phyloP scores from a whole-genome alignment of 78 protist species.

The Dictyostelium brefeldianum region DNA sequence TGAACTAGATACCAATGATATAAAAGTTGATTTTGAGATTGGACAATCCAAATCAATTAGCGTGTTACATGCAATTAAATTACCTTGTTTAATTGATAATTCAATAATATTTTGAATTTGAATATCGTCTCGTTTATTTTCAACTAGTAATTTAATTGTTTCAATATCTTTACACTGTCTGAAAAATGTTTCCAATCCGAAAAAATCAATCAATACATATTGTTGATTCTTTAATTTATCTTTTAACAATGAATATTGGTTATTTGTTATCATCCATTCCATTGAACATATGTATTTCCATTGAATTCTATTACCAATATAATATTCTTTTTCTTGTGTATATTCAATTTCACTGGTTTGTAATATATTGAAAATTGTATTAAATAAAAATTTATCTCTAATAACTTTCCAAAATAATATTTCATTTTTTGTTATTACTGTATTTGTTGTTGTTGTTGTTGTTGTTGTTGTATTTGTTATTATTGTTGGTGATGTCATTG shows the following conservation, averaged over 20 bases:
- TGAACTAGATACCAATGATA: too few species aligned
- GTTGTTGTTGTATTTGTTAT: too few species aligned
- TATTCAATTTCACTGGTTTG: not conserved
- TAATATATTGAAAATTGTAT: not conserved
- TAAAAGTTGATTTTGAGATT: not conserved
- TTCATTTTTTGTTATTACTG: not conserved
- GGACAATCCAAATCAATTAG: not conserved
- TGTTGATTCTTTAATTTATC: not conserved
- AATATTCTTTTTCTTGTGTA: not conserved
- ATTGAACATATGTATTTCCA: not conserved
- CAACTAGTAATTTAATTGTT: not conserved
- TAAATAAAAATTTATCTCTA: not conserved
- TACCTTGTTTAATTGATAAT: not conserved
- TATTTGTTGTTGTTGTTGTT: too few species aligned
- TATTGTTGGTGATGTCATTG: too few species aligned
- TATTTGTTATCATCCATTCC: slow-evolving; percentile 10
- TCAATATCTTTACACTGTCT: not conserved
- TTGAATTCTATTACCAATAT: slow-evolving; percentile 24
- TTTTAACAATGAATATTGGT: not conserved
- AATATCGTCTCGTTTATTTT: not conserved
- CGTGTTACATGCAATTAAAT: not conserved
- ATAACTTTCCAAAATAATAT: slow-evolving; percentile 4
- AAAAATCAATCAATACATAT: not conserved
- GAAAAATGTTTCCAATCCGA: not conserved
- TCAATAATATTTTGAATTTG: not conserved